phyloP scores from a whole-genome alignment of 1,139 yeast genomes.

The Taphrina betulina region DNA sequence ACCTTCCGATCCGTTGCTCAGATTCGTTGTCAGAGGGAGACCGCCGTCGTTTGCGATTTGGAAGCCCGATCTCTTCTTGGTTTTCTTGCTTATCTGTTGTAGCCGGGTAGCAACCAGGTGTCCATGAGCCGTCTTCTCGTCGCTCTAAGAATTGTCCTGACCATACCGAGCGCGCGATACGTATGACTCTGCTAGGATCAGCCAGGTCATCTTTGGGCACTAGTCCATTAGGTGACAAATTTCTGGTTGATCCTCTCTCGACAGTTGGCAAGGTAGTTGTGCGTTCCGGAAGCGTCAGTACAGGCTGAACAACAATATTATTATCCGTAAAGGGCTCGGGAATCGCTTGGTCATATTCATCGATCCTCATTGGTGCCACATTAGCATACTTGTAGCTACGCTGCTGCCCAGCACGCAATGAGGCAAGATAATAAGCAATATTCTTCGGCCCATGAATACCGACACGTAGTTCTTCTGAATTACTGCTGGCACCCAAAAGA shows the following conservation, averaged over 20 bases:
- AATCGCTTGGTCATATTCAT: not conserved
- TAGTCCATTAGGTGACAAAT: not conserved
- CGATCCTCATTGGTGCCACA: not conserved
- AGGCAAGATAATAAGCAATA: constrained; percentile 21
- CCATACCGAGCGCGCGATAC: constrained; percentile 25
- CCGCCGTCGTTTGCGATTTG: not conserved
- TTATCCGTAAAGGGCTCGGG: constrained; percentile 13
- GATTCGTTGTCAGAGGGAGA: not conserved
- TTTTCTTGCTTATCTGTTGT: not conserved
- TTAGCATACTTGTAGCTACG: not conserved
- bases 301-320: constrained; percentile 9
- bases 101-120: not conserved
- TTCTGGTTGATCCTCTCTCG: not conserved
- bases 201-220: not conserved
- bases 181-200: not conserved
- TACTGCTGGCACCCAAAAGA: constrained; percentile 6
- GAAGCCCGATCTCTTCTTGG: too few relatives aligned
- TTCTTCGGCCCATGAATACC: constrained; percentile 28
- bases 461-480: not conserved
- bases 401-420: constrained; percentile 29
- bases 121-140: constrained; percentile 8
- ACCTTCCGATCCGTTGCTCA: too few relatives aligned
- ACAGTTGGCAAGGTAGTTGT: not conserved
- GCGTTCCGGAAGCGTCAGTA: not conserved
- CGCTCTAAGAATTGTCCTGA: constrained; percentile 10